phyloP scores from a whole-genome alignment of 768 basidiomycete species.

The Tubosaeta sp. region DNA sequence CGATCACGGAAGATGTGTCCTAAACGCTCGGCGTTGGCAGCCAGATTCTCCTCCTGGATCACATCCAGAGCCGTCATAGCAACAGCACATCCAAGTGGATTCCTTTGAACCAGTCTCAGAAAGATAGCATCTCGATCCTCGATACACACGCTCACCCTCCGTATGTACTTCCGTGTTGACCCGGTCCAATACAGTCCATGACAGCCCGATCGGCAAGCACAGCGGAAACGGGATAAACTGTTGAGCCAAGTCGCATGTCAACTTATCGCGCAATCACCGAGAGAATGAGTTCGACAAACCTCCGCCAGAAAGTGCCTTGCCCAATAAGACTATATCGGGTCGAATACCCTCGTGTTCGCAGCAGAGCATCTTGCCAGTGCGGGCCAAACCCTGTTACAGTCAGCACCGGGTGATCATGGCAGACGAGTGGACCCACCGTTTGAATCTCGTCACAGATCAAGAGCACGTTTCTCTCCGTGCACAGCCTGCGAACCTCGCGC shows the following conservation, averaged over 20 bases:
- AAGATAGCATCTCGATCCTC: neutral
- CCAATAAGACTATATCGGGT: conserved; percentile 89
- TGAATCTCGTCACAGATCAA: conserved; percentile 98
- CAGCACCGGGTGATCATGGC: neutral
- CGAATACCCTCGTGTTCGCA: conserved; percentile 83
- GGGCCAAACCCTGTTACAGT: conserved; percentile 65
- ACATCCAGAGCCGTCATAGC: conserved; percentile 90
- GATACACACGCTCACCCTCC: conserved; percentile 58
- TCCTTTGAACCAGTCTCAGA: conserved; percentile 40
- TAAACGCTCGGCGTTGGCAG: conserved; percentile 71
- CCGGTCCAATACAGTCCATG: conserved; percentile 92
- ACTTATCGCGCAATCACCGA: neutral
- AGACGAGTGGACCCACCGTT: conserved; percentile 50
- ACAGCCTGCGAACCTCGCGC: conserved; percentile 67
- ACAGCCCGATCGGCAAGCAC: conserved; percentile 88
- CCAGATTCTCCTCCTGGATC: conserved; percentile 82
- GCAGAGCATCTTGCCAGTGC: conserved; percentile 93
- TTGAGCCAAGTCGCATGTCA: conserved; percentile 6
- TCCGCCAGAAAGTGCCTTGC: conserved; percentile 96
- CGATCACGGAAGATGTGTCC: conserved; percentile 77
- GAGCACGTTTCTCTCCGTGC: conserved; percentile 91
- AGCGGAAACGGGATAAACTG: conserved; percentile 95
- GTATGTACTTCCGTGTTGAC: conserved; percentile 95
- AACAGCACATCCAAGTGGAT: conserved; percentile 95
- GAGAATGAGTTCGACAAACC: conserved; percentile 42